Evolutionary conservation across 139 green algal species (phyloP).

Genomic region (Micractinium sp.): DNA sequence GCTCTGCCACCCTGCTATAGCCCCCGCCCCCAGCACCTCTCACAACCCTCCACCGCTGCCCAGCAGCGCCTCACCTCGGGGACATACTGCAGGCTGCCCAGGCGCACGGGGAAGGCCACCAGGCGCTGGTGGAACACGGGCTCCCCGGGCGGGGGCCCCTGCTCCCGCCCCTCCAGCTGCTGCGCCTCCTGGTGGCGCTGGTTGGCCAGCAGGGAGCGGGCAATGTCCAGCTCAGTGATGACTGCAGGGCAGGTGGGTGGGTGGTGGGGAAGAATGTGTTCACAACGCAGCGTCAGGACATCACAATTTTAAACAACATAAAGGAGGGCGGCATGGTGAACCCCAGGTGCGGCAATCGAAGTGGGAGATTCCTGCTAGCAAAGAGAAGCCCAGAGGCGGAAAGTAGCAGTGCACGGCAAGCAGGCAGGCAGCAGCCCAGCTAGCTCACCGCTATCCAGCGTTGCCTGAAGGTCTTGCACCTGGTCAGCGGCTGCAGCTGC

Average conservation of each 20-base stretch:
- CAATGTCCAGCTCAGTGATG: constrained; percentile 35
- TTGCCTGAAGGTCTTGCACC: constrained; percentile 27
- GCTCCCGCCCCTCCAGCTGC: background rate
- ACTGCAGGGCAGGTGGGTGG: background rate
- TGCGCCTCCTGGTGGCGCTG: constrained; percentile 19
- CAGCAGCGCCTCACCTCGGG: background rate
- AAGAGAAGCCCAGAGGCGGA: no score
- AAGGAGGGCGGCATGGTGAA: no score
- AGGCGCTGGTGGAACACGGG: background rate
- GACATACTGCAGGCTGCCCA: constrained; percentile 20
- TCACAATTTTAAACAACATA: no score
- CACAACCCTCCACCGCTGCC: no score
- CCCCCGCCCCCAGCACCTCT: no score
- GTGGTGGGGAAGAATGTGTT: background rate
- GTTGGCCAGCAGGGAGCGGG: constrained; percentile 16
- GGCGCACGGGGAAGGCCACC: constrained; percentile 9
- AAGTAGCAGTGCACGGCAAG: background rate
- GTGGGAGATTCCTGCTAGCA: no score
- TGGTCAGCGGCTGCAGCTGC: background rate
- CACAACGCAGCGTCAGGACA: no score
- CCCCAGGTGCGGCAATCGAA: no score
- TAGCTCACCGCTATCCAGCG: constrained; percentile 9
- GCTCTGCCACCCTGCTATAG: no score
- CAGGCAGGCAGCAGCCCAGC: background rate
- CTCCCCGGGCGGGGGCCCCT: background rate